A percentile compares a stretch with the other conserved stretches of the same genome.
Conservation (phyloP, 345 rosid genomes). For the Moricandia arvensis region DNA sequence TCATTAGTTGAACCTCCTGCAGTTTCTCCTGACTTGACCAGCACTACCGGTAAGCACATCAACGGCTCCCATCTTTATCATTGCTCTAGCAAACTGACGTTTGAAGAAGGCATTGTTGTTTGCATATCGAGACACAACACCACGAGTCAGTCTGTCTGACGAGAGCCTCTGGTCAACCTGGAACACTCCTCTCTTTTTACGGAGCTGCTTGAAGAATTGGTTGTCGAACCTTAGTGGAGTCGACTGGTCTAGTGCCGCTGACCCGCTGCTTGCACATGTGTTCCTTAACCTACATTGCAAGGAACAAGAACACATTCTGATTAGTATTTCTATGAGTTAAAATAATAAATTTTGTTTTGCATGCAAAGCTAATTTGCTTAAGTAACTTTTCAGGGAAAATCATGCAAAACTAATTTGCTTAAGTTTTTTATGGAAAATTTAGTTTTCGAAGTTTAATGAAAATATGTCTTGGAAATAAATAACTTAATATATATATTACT, state of each 20-base stretch:
- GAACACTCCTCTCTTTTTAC: slow-evolving; percentile 35
- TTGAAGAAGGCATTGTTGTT: slow-evolving; percentile 34
- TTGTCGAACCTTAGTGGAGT: slow-evolving; percentile 37
- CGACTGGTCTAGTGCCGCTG: slow-evolving; percentile 34
- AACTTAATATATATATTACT: too few species aligned
- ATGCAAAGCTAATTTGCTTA: not conserved
- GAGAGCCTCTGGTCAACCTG: slow-evolving; percentile 37
- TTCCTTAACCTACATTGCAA: slow-evolving; percentile 27
- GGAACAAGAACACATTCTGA: not conserved
- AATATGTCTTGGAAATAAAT: not conserved
- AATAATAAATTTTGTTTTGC: not conserved
- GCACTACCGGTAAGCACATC: slow-evolving; percentile 52
- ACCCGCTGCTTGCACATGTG: slow-evolving; percentile 24
- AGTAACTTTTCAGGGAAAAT: not conserved
- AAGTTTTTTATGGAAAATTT: not conserved
- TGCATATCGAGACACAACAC: slow-evolving; percentile 32
- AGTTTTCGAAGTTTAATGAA: not conserved
- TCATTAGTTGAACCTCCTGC: slow-evolving; percentile 47
- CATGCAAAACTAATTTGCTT: not conserved
- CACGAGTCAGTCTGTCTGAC: slow-evolving; percentile 21
- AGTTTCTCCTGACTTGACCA: slow-evolving; percentile 67
- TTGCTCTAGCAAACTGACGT: slow-evolving; percentile 55
- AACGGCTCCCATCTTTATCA: slow-evolving; percentile 72
- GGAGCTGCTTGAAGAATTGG: slow-evolving; percentile 32
- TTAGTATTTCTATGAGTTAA: not conserved